Percentiles rank a stretch among this genome's conserved stretches.
Conservation (phyloP, 345 rosid species). For the Pugionium dolabratum region DNA sequence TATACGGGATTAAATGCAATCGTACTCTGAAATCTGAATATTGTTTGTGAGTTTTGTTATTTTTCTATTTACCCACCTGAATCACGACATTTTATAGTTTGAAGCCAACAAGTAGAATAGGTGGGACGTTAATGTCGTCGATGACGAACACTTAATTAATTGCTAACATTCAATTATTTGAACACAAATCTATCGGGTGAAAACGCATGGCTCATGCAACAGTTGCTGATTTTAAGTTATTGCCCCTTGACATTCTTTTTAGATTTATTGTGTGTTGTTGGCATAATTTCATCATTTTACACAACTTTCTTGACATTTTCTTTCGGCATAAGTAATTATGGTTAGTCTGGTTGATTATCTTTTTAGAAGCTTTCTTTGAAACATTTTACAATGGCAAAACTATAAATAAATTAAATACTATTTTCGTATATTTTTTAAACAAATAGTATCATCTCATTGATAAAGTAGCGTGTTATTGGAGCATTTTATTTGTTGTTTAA, state of each 20-base stretch:
- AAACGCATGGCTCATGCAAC: slow-evolving; percentile 33
- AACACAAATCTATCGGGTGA: not conserved
- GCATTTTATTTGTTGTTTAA: no score
- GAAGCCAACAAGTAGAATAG: not conserved
- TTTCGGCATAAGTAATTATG: not conserved
- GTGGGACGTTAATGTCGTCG: slow-evolving; percentile 6
- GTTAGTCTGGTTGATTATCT: not conserved
- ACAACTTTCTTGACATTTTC: not conserved
- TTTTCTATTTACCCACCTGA: slow-evolving; percentile 6
- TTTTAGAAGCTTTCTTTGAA: not conserved
- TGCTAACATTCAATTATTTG: not conserved
- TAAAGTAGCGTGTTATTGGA: no score
- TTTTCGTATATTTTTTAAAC: no score
- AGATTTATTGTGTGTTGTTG: not conserved
- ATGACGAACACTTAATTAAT: not conserved
- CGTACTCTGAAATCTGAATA: not conserved
- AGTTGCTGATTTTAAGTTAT: slow-evolving; percentile 18
- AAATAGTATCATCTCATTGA: no score
- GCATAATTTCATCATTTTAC: not conserved
- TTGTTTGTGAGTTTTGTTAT: not conserved
- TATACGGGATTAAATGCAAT: not conserved
- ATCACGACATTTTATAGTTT: not conserved
- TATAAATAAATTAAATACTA: not conserved
- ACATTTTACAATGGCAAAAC: not conserved
- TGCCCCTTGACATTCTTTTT: not conserved